These are phyloP conservation scores for Hypoxylon sp. DNA, from an alignment of 2,329 filamentous ascomycete genomes.

Conservation along the genomic window DNA sequence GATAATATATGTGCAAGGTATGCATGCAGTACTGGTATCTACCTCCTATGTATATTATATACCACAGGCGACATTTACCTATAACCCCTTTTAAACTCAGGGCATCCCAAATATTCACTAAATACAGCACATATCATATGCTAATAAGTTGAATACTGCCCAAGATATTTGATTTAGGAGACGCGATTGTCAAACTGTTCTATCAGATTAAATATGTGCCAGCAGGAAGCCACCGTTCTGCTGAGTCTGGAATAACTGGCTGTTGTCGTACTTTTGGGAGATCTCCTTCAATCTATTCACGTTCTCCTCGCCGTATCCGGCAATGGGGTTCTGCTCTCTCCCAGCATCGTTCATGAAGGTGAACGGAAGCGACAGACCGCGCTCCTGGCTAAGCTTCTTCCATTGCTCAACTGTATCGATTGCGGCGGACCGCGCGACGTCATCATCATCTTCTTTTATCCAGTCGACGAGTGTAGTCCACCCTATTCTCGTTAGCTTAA, in stretches of 20 bases:
- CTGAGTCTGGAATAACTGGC: conserved; percentile 48
- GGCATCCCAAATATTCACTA: no score
- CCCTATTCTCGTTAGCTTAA: conserved; percentile 23
- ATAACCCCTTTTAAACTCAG: no score
- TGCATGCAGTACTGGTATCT: no score
- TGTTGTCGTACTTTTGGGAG: conserved; percentile 46
- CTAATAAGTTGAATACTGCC: no score
- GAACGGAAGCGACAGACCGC: conserved; percentile 14
- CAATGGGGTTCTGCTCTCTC: conserved; percentile 47
- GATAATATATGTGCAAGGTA: no score
- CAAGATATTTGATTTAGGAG: no score
- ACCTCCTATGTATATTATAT: no score
- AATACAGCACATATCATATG: no score
- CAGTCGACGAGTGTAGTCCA: conserved; percentile 46
- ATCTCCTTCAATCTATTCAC: conserved; percentile 42
- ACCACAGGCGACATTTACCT: no score
- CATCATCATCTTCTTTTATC: conserved; percentile 36
- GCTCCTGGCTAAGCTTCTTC: conserved; percentile 20
- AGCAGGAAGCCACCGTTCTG: conserved; percentile 44
- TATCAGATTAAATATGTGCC: background rate
- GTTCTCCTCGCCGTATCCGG: conserved; percentile 45
- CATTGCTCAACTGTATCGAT: conserved; percentile 38
- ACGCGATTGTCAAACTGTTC: no score
- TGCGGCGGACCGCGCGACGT: conserved; percentile 32
- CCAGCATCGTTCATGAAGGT: conserved; percentile 48